A percentile compares a stretch with the other conserved stretches of the same genome.
Conservation (phyloP, 352 stramenopile species). For the Globisporangium spinosum region DNA sequence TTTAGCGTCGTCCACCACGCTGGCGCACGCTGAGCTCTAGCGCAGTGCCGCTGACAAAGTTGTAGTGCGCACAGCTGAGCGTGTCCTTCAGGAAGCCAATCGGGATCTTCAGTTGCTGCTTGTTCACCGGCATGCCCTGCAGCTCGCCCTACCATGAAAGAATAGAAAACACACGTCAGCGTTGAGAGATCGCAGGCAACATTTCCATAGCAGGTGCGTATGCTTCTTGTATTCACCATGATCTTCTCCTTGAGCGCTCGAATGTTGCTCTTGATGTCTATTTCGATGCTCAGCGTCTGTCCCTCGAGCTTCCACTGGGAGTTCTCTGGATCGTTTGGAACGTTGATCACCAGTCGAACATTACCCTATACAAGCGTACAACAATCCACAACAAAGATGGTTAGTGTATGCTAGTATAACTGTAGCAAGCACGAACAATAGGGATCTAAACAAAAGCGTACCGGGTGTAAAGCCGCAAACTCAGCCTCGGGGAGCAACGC, state of each 20-base stretch:
- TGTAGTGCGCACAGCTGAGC: conserved; percentile 81
- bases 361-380: conserved; percentile 35
- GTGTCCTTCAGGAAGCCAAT: conserved; percentile 92
- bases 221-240: conserved; percentile 29
- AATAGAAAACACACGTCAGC: neutral
- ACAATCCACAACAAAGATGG: conserved; percentile 11
- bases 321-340: conserved; percentile 89
- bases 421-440: neutral
- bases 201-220: neutral
- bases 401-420: neutral
- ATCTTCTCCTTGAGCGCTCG: conserved; percentile 92
- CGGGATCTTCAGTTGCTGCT: conserved; percentile 93
- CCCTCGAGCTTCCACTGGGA: conserved; percentile 92
- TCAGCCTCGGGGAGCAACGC: conserved; percentile 74
- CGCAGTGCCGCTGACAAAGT: conserved; percentile 70
- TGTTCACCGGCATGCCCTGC: conserved; percentile 92
- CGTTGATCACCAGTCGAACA: conserved; percentile 64
- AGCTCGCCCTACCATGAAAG: conserved; percentile 48
- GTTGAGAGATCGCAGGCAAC: neutral
- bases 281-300: conserved; percentile 86
- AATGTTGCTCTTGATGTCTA: conserved; percentile 88
- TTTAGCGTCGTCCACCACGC: conserved; percentile 63
- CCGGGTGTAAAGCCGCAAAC: conserved; percentile 70
- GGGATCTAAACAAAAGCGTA: conserved; percentile 23
- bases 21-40: conserved; percentile 81